A percentile compares a stretch with the other conserved stretches of the same genome.
These are phyloP conservation scores for Linnemannia hyalina DNA, from an alignment of 192 early-diverging fungal species.

Conservation along the genomic window DNA sequence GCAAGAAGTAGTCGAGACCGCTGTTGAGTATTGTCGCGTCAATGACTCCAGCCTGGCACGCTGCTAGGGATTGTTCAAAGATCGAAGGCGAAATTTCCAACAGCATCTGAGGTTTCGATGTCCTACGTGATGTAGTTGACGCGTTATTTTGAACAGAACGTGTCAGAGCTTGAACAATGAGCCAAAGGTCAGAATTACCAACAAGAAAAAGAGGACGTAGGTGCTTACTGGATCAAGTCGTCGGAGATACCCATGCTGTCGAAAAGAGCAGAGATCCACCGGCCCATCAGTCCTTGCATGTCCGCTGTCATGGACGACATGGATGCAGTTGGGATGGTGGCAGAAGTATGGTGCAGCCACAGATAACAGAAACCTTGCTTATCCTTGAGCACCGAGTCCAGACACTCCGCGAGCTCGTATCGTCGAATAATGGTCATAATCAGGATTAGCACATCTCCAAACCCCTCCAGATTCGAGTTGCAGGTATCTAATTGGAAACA, in stretches of 20 bases:
- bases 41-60: constrained; percentile 53
- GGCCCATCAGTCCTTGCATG: constrained; percentile 49
- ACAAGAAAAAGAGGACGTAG: neutral
- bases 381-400: constrained; percentile 36
- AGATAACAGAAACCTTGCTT: constrained; percentile 44
- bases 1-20: constrained; percentile 50
- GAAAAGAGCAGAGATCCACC: constrained; percentile 48
- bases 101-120: constrained; percentile 53
- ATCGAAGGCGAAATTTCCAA: constrained; percentile 49
- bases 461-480: constrained; percentile 47
- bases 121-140: constrained; percentile 9
- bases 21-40: constrained; percentile 39
- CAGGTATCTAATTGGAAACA: constrained; percentile 28
- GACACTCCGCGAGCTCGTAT: constrained; percentile 41
- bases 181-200: neutral
- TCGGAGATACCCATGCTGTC: constrained; percentile 56
- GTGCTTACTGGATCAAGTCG: constrained; percentile 51
- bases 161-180: neutral
- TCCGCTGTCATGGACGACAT: constrained; percentile 33
- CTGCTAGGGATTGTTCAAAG: constrained; percentile 51
- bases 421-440: constrained; percentile 49
- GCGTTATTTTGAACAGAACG: neutral
- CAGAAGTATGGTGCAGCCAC: constrained; percentile 50
- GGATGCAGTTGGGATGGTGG: constrained; percentile 38
- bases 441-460: constrained; percentile 42